Evolutionary conservation across 331 rosid genomes (phyloP).

Genomic region (Telfairia occidentalis): DNA sequence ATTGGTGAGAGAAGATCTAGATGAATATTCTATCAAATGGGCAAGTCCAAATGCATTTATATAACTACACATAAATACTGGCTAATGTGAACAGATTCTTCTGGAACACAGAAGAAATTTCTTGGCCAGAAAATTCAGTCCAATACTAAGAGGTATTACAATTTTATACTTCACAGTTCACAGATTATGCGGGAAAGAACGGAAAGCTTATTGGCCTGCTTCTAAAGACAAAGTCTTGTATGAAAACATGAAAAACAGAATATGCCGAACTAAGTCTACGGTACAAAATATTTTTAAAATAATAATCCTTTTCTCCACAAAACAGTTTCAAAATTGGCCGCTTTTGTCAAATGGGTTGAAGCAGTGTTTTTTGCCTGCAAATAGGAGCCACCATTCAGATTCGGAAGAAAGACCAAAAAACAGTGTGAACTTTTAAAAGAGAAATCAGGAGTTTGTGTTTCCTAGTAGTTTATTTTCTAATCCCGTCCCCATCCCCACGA

Average conservation of each 20-base stretch:
- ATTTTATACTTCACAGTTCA: neutral
- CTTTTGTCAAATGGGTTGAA: neutral
- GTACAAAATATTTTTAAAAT: neutral
- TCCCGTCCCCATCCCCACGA: slow-evolving; percentile 12
- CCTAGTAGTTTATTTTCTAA: neutral
- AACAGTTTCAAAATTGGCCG: neutral
- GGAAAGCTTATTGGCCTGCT: neutral
- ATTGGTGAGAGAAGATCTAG: neutral
- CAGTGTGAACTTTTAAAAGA: neutral
- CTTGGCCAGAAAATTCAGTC: neutral
- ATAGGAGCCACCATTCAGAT: neutral
- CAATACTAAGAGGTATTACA: neutral
- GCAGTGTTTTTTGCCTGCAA: neutral
- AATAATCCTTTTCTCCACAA: neutral
- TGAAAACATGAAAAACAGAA: neutral
- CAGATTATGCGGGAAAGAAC: neutral
- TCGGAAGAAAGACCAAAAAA: neutral
- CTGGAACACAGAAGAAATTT: neutral
- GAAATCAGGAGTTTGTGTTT: neutral
- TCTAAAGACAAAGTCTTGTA: neutral
- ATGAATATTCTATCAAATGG: neutral
- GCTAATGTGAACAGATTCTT: neutral
- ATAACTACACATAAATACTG: neutral
- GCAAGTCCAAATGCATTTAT: neutral
- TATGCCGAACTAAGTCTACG: neutral